Base-by-base conservation (phyloP, 169 alveolate genomes). In the Babesia gibsoni region DNA sequence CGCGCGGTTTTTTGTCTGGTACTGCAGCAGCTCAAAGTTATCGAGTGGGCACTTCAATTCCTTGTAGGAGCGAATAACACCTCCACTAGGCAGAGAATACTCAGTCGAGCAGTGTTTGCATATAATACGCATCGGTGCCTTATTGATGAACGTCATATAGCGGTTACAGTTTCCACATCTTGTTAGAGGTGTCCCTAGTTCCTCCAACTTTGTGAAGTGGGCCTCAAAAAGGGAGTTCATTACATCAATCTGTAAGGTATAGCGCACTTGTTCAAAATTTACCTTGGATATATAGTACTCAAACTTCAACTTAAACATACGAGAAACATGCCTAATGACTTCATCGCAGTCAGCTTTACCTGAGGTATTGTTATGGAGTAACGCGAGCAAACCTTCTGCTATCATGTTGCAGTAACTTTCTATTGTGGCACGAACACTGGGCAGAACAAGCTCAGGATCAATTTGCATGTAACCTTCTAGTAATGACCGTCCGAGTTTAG, bases 401-500 rank as follows among this genome's bases (percentile, higher is more conserved):
- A 95, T 91, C 32, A 83, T 75, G 36, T 87, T 90, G 49, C 95
- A 94, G 77, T 84, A 84, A 46, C 86, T 79, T 77, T 95, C 98
- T 43, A 95, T 95, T 75, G 92, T 91, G 7, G 94, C 90, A 23
- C 98, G 85, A 32, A 93, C 92, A 61, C 83, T 82, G 4, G 98
- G 98, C n/a, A 90, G 77, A 42, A 93, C 94, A 37, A 95, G 88
- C 80, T 92, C 96, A 4, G 91, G 91, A 70, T 95, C 98, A 36
- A 95, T 91, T 66, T 88, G 83, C 74, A 91, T 89, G 67, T 86
- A 89, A 14, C 97, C 98, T 70, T 94, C 96, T 37, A 93, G 94
- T 32, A 94, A 85, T n/a, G 97, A 92, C 64, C 30, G 45, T 14
- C 97, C 99, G 32, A 94, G 90, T 69, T 93, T 92, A 0, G 99